Base-by-base conservation (phyloP, 2,329 filamentous ascomycete genomes). In the Ophiostoma himal-ulmi region DNA sequence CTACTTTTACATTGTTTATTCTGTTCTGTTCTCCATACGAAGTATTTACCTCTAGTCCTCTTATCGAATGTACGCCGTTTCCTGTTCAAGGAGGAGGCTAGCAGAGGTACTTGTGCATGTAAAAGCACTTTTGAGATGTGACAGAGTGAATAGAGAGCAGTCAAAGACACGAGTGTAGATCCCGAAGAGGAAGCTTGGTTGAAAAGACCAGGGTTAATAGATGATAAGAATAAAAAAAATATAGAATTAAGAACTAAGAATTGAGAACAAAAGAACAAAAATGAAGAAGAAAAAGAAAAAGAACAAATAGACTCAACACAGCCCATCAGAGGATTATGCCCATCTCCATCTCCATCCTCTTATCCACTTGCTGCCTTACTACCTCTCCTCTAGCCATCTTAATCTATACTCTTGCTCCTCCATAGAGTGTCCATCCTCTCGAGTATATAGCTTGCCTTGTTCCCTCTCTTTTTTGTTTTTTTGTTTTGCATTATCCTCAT, bases 51-150 rank as follows among this genome's bases (percentile, higher is more conserved):
- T 48, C 5, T 48, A 14, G 44, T 17, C n/a, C 10, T 57, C 52
- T 11, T 57, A 22, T 26, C 52, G n/a, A 20, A 48, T 22, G 52
- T 57, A 26, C 52, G 30, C 30, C 52, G 22, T 57, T 57, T 57
- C 52, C 52, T 57, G 52, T 26, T 57, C 52, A 26, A 57, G 52
- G 52, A 57, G 52, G 52, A 57, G 52, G n/a, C 30, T 57, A 30
- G 52, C 14, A 48, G 17, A 48, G 17, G 44, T n/a, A 6, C 44
- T 20, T 7, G 44, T 20, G 7, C 44, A 20, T 48, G 44, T n/a
- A 17, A 48, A n/a, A 20, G 20, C 14, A 48, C 44, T 48, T 30
- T 30, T 30, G 30, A 7, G 17, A 48, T 20, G 44, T 48, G 17
- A 20, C 0, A n/a, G 20, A 7, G 37, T 39, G 37, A 39, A 10